Conservation (phyloP, 1,284 basidiomycete species). For the Ustilago nuda region DNA sequence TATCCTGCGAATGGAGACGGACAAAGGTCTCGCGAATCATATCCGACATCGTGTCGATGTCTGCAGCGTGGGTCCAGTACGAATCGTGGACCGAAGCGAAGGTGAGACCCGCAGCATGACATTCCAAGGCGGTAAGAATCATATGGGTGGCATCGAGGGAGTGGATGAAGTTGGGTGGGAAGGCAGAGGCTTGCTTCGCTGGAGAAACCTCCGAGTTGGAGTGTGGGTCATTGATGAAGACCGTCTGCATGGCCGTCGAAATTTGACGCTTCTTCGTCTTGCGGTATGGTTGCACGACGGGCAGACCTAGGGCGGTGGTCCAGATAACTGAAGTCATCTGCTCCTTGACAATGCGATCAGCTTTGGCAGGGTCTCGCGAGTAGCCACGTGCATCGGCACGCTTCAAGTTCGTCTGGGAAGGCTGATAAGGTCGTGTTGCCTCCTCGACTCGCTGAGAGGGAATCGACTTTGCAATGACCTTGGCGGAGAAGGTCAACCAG, state of each 20-base stretch:
- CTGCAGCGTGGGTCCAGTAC: constrained; percentile 95
- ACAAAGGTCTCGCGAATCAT: constrained; percentile 95
- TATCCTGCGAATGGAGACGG: constrained; percentile 86
- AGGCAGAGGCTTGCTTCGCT: constrained; percentile 90
- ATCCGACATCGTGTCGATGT: constrained; percentile 88
- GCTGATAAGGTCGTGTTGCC: constrained; percentile 68
- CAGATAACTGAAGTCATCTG: constrained; percentile 97
- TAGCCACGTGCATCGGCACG: constrained; percentile 41
- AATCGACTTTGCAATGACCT: constrained; percentile 88
- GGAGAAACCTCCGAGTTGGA: constrained; percentile 83
- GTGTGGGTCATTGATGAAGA: constrained; percentile 93
- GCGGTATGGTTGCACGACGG: constrained; percentile 96
- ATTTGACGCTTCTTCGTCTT: constrained; percentile 80
- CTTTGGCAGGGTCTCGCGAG: constrained; percentile 46
- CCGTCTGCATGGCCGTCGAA: constrained; percentile 84
- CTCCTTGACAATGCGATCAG: constrained; percentile 72
- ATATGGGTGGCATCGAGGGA: constrained; percentile 98
- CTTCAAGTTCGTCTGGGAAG: constrained; percentile 10
- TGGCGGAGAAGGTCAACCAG: constrained; percentile 87
- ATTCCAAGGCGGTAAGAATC: constrained; percentile 95
- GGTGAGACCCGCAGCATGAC: constrained; percentile 70
- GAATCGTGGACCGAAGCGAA: constrained; percentile 99
- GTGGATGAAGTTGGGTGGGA: constrained; percentile 99
- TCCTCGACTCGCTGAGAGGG: constrained; percentile 79
- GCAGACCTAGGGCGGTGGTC: constrained; percentile 93